Percentiles rank a stretch among this genome's conserved stretches.
Conservation (phyloP, 495 filamentous ascomycete genomes). For the Oidiodendron maius region DNA sequence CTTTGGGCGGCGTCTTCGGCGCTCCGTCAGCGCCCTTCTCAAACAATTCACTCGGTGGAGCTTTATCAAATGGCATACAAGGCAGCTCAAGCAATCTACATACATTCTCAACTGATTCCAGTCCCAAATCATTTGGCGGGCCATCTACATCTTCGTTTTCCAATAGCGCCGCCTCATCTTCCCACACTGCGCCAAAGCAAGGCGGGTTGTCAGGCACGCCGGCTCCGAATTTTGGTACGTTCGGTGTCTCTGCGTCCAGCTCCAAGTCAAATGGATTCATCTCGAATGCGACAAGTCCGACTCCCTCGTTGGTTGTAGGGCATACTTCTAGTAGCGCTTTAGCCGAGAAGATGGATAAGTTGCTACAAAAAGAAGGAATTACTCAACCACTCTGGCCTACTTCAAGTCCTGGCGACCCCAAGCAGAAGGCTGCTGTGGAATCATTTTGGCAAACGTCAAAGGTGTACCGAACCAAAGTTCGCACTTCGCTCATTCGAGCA, state of each 20-base stretch:
- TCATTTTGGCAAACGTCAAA: slow-evolving; percentile 44
- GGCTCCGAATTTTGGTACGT: neutral
- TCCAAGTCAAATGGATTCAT: neutral
- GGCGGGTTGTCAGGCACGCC: neutral
- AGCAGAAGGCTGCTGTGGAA: slow-evolving; percentile 36
- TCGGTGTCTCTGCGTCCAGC: neutral
- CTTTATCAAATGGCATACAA: neutral
- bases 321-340: neutral
- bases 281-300: neutral
- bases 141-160: neutral
- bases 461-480: slow-evolving; percentile 60
- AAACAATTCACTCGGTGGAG: slow-evolving; percentile 1
- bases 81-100: neutral
- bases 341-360: slow-evolving; percentile 8
- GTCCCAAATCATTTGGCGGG: neutral
- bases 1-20: slow-evolving; percentile 2
- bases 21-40: neutral
- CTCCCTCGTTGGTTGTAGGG: neutral
- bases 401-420: slow-evolving; percentile 29
- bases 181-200: neutral
- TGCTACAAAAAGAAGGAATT: slow-evolving; percentile 11
- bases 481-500: slow-evolving; percentile 62
- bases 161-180: neutral
- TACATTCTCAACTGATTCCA: neutral
- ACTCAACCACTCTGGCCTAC: slow-evolving; percentile 33